Evolutionary conservation across 2,329 filamentous ascomycete species (phyloP).

Genomic region (Paracamarosporium sp.): DNA sequence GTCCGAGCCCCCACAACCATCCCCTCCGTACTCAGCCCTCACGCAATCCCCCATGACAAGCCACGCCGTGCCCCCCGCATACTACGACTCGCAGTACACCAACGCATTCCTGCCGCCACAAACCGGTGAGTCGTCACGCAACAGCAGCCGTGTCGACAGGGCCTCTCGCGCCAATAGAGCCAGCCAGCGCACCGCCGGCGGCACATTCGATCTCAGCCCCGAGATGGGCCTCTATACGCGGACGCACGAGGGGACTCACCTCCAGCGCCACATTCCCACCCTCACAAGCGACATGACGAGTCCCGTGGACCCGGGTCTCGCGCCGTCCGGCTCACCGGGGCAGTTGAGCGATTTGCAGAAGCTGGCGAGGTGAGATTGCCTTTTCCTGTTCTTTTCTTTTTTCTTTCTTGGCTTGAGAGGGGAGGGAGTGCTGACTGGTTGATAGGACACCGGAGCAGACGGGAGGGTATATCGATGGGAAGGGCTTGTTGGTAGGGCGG

Average conservation of each 20-base stretch:
- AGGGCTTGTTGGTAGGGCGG: neutral
- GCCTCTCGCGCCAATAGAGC: neutral
- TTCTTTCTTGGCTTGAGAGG: neutral
- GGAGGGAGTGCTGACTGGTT: neutral
- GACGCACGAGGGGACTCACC: slow-evolving; percentile 9
- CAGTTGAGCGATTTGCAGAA: slow-evolving; percentile 2
- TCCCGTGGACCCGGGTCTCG: slow-evolving; percentile 8
- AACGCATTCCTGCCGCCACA: no score
- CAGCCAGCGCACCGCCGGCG: slow-evolving; percentile 9
- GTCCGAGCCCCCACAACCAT: neutral
- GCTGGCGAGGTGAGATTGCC: slow-evolving; percentile 1
- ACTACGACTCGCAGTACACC: neutral
- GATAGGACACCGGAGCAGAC: neutral
- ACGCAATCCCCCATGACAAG: neutral
- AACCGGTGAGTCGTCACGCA: neutral
- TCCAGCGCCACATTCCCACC: neutral
- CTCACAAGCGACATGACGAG: slow-evolving; percentile 11
- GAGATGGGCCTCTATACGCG: slow-evolving; percentile 10
- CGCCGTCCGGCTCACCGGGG: neutral
- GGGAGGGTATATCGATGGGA: neutral
- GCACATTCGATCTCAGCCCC: slow-evolving; percentile 14
- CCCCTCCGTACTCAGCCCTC: neutral
- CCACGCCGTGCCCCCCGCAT: neutral
- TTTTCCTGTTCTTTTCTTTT: neutral
- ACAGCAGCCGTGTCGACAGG: no score